Base-by-base conservation (phyloP, 139 green algal species). In the Closterium sp. region DNA sequence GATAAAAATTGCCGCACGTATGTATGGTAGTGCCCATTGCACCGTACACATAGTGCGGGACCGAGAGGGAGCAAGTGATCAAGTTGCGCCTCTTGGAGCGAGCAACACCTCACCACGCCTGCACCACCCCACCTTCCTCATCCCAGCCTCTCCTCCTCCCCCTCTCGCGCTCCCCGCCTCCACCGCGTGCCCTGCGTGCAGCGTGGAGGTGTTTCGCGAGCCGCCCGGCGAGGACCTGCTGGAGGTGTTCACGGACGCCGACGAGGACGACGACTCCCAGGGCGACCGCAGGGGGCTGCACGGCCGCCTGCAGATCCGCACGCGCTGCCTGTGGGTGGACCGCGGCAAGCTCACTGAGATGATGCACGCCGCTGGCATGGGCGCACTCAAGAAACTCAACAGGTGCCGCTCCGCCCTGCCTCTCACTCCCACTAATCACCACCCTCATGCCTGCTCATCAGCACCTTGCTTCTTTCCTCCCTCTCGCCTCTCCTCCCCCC, bases 291-390 rank as follows among this genome's bases (percentile, higher is more conserved):
- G 87, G 2, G n/a, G 34, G 81, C 34, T 94, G 87, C 43, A 86
- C 21, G 95, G 91, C 3, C 83, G 88, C 4, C 91, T 98, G 35
- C 94, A 97, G 9, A 90, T 99, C 35, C 99, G 97, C 0, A 97
- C 96, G 0, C 94, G 97, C 0, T 98, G 95, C 31, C 98, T 99
- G 96, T 99, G 98, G 98, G 96, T 96, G 21, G 96, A 98, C 91
- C 33, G 96, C 9, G 97, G 97, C 19, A 90, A 90, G 36, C 94
- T 99, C 84, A 92, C 98, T 43, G 87, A 95, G 31, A n/a, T 95
- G 84, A 90, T 99, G 85, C 94, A 97, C 55, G 1, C 9, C 7
- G 92, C 93, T 21, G 95, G 95, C 23, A 86, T 96, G 19, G 31
- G 12, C 4, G 88, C 36, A 1, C 90, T 93, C 35, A 64, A 21